These are phyloP conservation scores for Begonia peltatifolia DNA, from an alignment of 306 rosid genomes.

Conservation along the genomic window DNA sequence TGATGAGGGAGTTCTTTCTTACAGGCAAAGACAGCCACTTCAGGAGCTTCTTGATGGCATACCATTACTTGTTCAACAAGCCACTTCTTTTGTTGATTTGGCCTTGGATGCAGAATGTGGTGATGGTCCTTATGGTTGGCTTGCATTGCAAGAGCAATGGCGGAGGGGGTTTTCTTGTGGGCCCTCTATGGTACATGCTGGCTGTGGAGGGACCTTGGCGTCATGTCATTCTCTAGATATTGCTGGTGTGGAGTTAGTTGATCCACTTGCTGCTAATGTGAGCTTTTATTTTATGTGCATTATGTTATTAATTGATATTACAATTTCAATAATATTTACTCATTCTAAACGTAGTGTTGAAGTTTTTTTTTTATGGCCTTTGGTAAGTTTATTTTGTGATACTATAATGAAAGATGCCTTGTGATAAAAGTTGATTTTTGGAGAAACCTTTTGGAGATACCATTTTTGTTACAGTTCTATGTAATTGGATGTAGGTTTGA, in stretches of 20 bases:
- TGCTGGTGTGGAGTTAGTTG: constrained; percentile 95
- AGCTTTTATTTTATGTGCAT: constrained; percentile 19
- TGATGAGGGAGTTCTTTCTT: constrained; percentile 80
- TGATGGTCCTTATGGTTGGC: constrained; percentile 97
- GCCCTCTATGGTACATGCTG: constrained; percentile 93
- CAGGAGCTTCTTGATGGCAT: constrained; percentile 96
- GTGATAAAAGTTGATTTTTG: too few relatives aligned
- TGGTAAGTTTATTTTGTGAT: too few relatives aligned
- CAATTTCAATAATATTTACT: too few relatives aligned
- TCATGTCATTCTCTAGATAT: constrained; percentile 95
- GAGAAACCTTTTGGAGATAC: too few relatives aligned
- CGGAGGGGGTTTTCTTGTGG: constrained; percentile 95
- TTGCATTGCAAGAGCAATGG: constrained; percentile 97
- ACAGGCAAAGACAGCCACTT: constrained; percentile 83
- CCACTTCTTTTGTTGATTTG: constrained; percentile 85
- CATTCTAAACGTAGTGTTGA: too few relatives aligned
- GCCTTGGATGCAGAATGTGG: constrained; percentile 85
- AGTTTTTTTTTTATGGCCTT: too few relatives aligned
- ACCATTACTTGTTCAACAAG: constrained; percentile 83
- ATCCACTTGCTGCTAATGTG: constrained; percentile 94
- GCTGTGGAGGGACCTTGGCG: constrained; percentile 95
- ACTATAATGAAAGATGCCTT: too few relatives aligned
- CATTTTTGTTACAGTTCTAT: too few relatives aligned
- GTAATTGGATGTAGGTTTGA: too few relatives aligned
- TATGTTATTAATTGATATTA: neutral